A percentile compares a stretch with the other conserved stretches of the same genome.
phyloP scores from a whole-genome alignment of 495 filamentous ascomycete species.

The Penicillium subrubescens region DNA sequence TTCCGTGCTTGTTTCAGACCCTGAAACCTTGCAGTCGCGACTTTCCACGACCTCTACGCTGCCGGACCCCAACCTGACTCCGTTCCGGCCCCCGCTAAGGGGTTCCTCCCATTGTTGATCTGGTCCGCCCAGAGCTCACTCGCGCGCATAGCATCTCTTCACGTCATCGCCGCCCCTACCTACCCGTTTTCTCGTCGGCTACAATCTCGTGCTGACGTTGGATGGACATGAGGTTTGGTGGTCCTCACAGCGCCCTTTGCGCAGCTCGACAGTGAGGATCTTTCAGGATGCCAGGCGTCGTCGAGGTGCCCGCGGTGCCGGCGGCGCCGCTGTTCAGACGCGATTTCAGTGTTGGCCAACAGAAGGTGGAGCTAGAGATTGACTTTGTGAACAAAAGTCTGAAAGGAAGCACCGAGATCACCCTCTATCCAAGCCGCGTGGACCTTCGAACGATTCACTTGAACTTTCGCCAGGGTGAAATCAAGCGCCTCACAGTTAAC shows the following conservation, averaged over 20 bases:
- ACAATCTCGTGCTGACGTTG: constrained; percentile 24
- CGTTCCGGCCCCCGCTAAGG: background rate
- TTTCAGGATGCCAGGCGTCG: constrained; percentile 50
- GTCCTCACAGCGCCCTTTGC: constrained; percentile 41
- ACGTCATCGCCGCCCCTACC: constrained; percentile 2
- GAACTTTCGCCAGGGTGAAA: constrained; percentile 83
- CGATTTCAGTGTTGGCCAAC: constrained; percentile 69
- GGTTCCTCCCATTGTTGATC: background rate
- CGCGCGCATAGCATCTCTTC: constrained; percentile 1
- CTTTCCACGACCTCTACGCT: background rate
- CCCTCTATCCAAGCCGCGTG: constrained; percentile 67
- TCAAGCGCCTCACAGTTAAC: constrained; percentile 70
- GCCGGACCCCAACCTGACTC: constrained; percentile 4
- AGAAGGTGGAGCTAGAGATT: constrained; percentile 86
- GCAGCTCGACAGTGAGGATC: constrained; percentile 44
- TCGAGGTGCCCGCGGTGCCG: constrained; percentile 41
- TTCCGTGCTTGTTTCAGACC: background rate
- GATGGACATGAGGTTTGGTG: constrained; percentile 47
- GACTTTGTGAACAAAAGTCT: constrained; percentile 75
- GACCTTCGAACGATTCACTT: constrained; percentile 71
- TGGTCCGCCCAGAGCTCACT: background rate
- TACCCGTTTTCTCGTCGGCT: background rate
- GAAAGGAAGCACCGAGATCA: constrained; percentile 78
- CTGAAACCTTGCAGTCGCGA: background rate
- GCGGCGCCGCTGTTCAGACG: constrained; percentile 35